phyloP scores from a whole-genome alignment of 2,329 filamentous ascomycete genomes.

The Cadophora sp. region DNA sequence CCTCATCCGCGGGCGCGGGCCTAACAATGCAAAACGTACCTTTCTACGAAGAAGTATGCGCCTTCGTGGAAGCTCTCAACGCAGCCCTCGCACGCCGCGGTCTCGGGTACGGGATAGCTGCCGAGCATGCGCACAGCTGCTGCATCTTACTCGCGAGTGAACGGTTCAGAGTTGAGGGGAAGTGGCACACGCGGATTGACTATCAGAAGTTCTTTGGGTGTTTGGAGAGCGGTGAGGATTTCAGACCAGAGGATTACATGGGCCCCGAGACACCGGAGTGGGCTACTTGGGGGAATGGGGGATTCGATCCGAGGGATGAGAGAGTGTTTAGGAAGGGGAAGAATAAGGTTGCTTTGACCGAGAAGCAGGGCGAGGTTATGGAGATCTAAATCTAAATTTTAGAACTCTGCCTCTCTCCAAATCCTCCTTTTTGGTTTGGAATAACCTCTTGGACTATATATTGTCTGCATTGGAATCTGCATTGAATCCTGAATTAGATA shows the following conservation, averaged over 20 bases:
- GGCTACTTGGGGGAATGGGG: constrained; percentile 93
- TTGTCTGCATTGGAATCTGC: too few species aligned
- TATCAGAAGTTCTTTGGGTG: constrained; percentile 88
- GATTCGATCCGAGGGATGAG: constrained; percentile 90
- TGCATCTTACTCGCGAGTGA: constrained; percentile 87
- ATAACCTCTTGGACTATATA: too few species aligned
- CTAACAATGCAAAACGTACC: constrained; percentile 98
- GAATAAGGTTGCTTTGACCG: constrained; percentile 42
- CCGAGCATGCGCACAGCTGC: constrained; percentile 94
- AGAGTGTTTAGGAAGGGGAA: constrained; percentile 87
- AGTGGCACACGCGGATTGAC: constrained; percentile 92
- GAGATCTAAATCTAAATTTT: constrained; percentile 16
- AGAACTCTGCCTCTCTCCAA: not conserved
- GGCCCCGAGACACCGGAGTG: constrained; percentile 85
- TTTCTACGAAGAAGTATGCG: constrained; percentile 88
- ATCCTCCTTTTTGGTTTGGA: not conserved
- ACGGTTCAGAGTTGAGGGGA: constrained; percentile 76
- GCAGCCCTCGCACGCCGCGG: constrained; percentile 71
- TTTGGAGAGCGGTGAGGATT: constrained; percentile 72
- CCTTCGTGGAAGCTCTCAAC: constrained; percentile 81
- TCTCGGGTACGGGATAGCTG: constrained; percentile 86
- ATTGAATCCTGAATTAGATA: too few species aligned
- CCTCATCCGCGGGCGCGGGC: constrained; percentile 81
- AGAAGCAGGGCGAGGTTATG: constrained; percentile 32
- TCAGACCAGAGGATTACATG: constrained; percentile 91